Base-by-base conservation (phyloP, 202 grass and related monocot genomes). In the Panicum hallii region DNA sequence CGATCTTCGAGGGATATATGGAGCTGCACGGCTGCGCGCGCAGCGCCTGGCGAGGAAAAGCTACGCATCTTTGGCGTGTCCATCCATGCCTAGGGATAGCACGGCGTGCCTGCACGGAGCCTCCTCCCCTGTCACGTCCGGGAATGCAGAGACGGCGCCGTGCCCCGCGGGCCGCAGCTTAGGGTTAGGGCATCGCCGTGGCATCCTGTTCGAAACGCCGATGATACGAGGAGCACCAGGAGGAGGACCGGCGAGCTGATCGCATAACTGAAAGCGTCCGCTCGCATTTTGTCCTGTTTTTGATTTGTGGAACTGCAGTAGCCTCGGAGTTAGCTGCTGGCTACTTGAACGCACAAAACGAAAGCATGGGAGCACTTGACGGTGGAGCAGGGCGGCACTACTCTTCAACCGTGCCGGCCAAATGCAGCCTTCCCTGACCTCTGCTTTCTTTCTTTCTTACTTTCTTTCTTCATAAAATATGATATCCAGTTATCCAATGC, bases 141-240 rank as follows among this genome's bases (percentile, higher is more conserved):
- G 57, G 19, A 66, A 60, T 46, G 48, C 20, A 48, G 5, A 0
- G 57, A 53, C 23, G 32, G 4, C 16, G 7, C 19, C 47, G 52
- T 34, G 72, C 46, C 32, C 63, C 13, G 47, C 43, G 1, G 36
- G 3, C 36, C 72, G 1, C 34, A 43, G 40, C 72, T 23, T 4
- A 4, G 36, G 36, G 36, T 23, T 4, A 4, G 36, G 36, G 36
- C 36, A 77, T 82, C 85, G 11, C 13, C 4, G 20, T 55, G 3
- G 80, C 84, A 84, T 32, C 74, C 14, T 67, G 60, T 74, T 79
- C 58, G 47, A 11, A 11, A 40, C 65, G 19, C 17, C 8, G 4
- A 3, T 28, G 4, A 3, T 28, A 19, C 5, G 3, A 58, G 48
- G 68, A 72, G 55, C 72, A 16, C 13, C 10, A 62, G 41, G 20